These are phyloP conservation scores for Serendipita sp. DNA, from an alignment of 768 basidiomycete genomes.

Conservation along the genomic window DNA sequence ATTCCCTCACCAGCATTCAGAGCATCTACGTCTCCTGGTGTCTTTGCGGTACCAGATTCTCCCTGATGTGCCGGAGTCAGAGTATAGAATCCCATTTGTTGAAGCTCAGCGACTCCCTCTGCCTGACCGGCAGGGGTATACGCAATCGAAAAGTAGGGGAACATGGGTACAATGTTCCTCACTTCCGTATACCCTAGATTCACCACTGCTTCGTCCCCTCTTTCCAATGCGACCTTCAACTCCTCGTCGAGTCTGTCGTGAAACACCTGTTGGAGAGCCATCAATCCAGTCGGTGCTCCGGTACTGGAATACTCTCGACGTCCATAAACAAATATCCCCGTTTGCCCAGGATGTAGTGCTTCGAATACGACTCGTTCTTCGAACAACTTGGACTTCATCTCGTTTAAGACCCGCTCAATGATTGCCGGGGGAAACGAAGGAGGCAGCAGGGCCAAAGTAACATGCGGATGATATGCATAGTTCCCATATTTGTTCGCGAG, in stretches of 20 bases:
- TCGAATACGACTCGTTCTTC: not conserved
- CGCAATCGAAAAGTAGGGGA: conserved; percentile 1
- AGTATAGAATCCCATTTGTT: not conserved
- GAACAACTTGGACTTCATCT: not conserved
- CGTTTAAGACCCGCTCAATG: not conserved
- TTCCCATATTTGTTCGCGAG: not conserved
- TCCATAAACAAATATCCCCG: not conserved
- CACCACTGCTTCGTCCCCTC: not conserved
- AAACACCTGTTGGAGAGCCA: not conserved
- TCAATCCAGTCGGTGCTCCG: not conserved
- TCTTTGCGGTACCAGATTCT: not conserved
- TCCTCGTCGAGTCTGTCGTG: not conserved
- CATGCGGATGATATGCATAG: not conserved
- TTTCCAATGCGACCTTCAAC: not conserved
- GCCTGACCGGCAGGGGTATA: not conserved
- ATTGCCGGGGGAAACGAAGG: not conserved
- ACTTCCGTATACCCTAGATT: not conserved
- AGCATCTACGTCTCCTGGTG: not conserved
- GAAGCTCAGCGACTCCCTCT: not conserved
- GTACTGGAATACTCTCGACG: not conserved
- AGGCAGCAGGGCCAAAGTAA: not conserved
- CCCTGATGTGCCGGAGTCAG: not conserved
- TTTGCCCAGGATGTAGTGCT: not conserved
- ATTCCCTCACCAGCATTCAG: not conserved
- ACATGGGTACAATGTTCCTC: not conserved